Evolutionary conservation across 352 stramenopile genomes (phyloP).

Genomic region (Phytopythium helicoides): DNA sequence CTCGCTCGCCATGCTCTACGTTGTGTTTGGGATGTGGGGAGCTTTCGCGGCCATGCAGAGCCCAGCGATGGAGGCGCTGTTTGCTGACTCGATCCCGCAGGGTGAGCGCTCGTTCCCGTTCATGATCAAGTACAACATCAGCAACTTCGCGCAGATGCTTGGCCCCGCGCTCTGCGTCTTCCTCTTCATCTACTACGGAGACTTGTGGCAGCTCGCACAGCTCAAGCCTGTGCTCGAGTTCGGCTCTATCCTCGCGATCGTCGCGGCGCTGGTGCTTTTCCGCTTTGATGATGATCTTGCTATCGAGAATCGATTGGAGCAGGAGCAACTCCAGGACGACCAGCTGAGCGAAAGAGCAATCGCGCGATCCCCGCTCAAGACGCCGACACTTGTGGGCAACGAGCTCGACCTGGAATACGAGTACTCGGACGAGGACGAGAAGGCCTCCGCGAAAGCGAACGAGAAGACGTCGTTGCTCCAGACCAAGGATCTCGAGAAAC

Average conservation of each 20-base stretch:
- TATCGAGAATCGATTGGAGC: slow-evolving; percentile 4
- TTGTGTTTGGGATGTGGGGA: slow-evolving; percentile 64
- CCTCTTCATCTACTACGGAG: slow-evolving; percentile 63
- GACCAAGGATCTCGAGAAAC: slow-evolving; percentile 16
- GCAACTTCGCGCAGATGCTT: slow-evolving; percentile 64
- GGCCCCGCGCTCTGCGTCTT: slow-evolving; percentile 51
- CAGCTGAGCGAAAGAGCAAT: neutral
- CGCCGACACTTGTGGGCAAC: slow-evolving; percentile 43
- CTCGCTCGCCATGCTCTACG: slow-evolving; percentile 48
- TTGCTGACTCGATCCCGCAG: slow-evolving; percentile 72
- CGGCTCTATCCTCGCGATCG: slow-evolving; percentile 45
- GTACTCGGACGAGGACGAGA: slow-evolving; percentile 40
- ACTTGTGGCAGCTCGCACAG: slow-evolving; percentile 54
- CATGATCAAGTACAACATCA: slow-evolving; percentile 84
- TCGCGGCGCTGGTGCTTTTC: slow-evolving; percentile 47
- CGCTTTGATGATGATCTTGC: slow-evolving; percentile 64
- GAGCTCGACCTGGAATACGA: slow-evolving; percentile 66
- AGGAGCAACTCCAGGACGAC: neutral
- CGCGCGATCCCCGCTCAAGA: slow-evolving; percentile 35
- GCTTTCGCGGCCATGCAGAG: slow-evolving; percentile 68
- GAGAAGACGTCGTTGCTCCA: neutral
- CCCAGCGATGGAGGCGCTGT: slow-evolving; percentile 68
- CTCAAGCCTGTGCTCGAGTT: slow-evolving; percentile 61
- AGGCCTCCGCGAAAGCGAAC: neutral
- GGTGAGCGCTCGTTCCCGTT: slow-evolving; percentile 65